phyloP scores from a whole-genome alignment of 371 early-diverging fungal genomes.

The Mucor racemosus region DNA sequence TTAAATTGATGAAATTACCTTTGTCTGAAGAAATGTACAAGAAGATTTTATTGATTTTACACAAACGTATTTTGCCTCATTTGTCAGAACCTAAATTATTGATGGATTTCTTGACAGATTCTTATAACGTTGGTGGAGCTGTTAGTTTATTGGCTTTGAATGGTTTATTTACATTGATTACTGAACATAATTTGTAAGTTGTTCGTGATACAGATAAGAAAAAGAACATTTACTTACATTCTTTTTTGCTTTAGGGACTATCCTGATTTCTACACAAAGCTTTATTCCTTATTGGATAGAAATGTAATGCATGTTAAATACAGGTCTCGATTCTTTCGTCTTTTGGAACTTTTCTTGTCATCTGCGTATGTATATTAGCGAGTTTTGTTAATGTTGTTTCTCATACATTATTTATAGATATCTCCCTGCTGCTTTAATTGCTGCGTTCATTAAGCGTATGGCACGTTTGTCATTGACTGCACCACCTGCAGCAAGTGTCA shows the following conservation, averaged over 20 bases:
- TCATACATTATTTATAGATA: conserved; percentile 51
- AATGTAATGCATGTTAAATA: conserved; percentile 91
- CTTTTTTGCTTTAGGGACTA: conserved; percentile 70
- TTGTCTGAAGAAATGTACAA: conserved; percentile 78
- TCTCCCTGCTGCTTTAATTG: conserved; percentile 85
- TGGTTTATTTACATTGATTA: conserved; percentile 89
- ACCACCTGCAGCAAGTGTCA: conserved; percentile 85
- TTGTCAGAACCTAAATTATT: conserved; percentile 77
- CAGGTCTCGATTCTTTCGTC: conserved; percentile 89
- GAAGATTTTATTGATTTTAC: conserved; percentile 77
- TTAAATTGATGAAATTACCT: conserved; percentile 75
- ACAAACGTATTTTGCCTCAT: conserved; percentile 85
- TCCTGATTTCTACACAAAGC: conserved; percentile 94
- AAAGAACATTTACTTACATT: background rate
- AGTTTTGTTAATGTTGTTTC: background rate
- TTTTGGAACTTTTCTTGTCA: conserved; percentile 84
- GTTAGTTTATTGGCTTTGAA: conserved; percentile 90
- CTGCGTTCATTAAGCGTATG: conserved; percentile 92
- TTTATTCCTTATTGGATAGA: conserved; percentile 87
- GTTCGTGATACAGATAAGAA: too few species aligned
- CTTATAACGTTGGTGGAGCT: conserved; percentile 85
- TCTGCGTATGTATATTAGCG: conserved; percentile 70
- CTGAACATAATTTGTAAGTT: conserved; percentile 82
- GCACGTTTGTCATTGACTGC: conserved; percentile 81
- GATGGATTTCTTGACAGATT: conserved; percentile 90